Base-by-base conservation (phyloP, 768 basidiomycete species). In the Filobasidium wieringae region DNA sequence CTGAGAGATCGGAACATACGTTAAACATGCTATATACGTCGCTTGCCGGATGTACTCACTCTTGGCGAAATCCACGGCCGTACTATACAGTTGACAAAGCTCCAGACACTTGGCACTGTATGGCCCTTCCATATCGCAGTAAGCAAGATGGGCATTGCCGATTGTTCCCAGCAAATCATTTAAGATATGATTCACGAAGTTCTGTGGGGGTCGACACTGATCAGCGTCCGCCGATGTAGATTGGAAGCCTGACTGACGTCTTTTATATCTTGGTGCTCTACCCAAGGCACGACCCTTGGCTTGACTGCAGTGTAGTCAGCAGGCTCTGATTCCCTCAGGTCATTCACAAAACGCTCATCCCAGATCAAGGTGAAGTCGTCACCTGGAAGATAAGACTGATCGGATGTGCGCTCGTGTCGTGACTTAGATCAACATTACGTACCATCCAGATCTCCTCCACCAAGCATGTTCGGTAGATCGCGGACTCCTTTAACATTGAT, bases 361-460 rank as follows among this genome's bases (percentile, higher is more conserved):
- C 64, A 65, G 19, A 65, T 63, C 31, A 65, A 50, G 14, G 62
- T 63, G 49, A 58, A 65, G 34, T 60, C 62, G 51, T 65, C 64
- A 11, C 64, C 51, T 36, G 27, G 11, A 37, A 4, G 43, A 47
- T 47, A 4, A 14, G 22, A 6, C 3, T 6, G 4, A 47, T 30
- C 34, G 36, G 36, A 1, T 2, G 9, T 2, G 14, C 27, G 19
- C 14, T 4, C 22, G 9, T 36, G 43, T 11, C 14, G 15, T 15
- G 31, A 19, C 22, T 15, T 17, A 27, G 32, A 19, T 5, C 4
- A 3, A 14, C 29, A 9, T 1, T 19, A 45, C 9, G 19, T 31
- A 51, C 59, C 64, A 27, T 65, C 64, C 9, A 65, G 55, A 57
- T 65, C 64, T 11, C 64, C 64, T 11, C 64, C 64, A 34, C 62